Base-by-base conservation (phyloP, 306 rosid species). In the Vigna radiata region DNA sequence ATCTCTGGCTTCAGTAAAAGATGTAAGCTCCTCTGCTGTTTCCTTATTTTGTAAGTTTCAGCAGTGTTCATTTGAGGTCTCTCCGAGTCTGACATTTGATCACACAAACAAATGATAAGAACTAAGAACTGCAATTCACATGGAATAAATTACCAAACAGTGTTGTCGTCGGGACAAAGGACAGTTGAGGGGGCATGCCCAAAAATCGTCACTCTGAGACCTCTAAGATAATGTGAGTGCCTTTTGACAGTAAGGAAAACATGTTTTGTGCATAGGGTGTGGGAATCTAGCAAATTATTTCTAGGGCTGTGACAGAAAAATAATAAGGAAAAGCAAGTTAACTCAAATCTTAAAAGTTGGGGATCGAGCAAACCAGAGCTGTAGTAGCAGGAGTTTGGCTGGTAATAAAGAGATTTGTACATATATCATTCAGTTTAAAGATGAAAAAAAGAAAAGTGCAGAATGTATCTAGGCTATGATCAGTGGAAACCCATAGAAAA, bases 1-100 rank as follows among this genome's bases (percentile, higher is more conserved):
- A 76, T 82, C 67, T 70, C 56, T 53, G 89, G 86, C 84, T 82
- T 82, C 80, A 85, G 78, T 25, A 31, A 71, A 79, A 71, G 80
- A 60, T 79, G 84, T 72, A 79, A 72, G 72, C 78, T 79, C 75
- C 61, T 82, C 78, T 85, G 88, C 48, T 65, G 65, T 71, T 52
- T 79, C 82, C 86, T 71, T 76, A 77, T 75, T 49, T 78, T 55
- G 49, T 65, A 79, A 72, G 75, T 68, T 82, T 85, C 86, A 59
- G 37, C 75, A 71, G 52, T 23, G 39, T 67, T 60, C 23, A 41
- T 80, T 53, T 5, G 75, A 67, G 84, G 56, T 44, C 58, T 70
- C 52, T 72, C 27, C 4, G 70, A 65, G 50, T 12, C 88, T 85
- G 85, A 36, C 58, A 79, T 74, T 74, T 31, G 10, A 75, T 75